Evolutionary conservation across 352 stramenopile genomes (phyloP).

Genomic region (Globisporangium nunn): DNA sequence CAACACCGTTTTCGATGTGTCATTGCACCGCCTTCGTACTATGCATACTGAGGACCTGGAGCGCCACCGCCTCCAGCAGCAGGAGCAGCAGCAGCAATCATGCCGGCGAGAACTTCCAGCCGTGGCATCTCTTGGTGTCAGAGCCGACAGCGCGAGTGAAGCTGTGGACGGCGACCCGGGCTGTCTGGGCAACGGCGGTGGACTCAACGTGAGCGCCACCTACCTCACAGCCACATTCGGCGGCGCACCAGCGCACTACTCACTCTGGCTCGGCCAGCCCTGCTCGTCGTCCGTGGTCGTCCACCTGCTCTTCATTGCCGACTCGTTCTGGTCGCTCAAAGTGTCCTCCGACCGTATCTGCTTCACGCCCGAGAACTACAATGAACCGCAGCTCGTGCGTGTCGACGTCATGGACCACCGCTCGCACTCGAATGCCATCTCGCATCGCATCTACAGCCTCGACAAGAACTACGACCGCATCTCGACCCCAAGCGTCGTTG

Average conservation of each 20-base stretch:
- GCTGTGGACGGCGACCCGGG: background rate
- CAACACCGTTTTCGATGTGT: too few species aligned
- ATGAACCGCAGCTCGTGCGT: conserved; percentile 52
- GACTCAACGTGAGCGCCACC: conserved; percentile 25
- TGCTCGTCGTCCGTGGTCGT: conserved; percentile 66
- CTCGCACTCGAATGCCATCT: conserved; percentile 37
- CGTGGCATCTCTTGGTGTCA: background rate
- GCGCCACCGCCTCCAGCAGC: background rate
- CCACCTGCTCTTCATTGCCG: conserved; percentile 46
- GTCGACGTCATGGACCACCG: conserved; percentile 46
- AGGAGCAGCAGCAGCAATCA: background rate
- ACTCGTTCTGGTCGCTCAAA: conserved; percentile 30
- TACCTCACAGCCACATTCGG: conserved; percentile 53
- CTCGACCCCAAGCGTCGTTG: conserved; percentile 35
- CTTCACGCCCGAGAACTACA: conserved; percentile 57
- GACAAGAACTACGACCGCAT: conserved; percentile 58
- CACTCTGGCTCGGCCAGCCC: conserved; percentile 40
- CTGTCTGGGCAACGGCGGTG: conserved; percentile 4
- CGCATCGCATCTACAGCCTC: conserved; percentile 58
- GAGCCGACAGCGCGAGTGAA: background rate
- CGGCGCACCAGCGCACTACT: conserved; percentile 50
- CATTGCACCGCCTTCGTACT: background rate
- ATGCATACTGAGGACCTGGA: background rate
- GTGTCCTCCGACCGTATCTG: conserved; percentile 64
- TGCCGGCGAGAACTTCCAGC: background rate